Conservation (phyloP, 2,329 filamentous ascomycete species). For the Phoma sp. region DNA sequence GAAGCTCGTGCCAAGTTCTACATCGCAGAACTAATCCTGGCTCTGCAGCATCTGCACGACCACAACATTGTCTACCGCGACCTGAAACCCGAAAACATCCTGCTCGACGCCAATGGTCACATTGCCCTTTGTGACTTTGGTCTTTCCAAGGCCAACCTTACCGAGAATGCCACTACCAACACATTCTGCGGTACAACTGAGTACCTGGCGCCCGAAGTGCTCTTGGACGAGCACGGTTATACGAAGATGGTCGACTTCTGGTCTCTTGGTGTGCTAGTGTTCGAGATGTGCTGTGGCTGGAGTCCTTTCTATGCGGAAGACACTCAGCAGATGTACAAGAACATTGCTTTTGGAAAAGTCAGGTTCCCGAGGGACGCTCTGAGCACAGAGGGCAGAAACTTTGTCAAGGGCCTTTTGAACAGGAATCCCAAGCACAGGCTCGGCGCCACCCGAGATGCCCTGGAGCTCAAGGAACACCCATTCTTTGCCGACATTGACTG, state of each 20-base stretch:
- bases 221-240: conserved; percentile 95
- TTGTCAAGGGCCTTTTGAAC: conserved; percentile 96
- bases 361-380: conserved; percentile 94
- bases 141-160: conserved; percentile 94
- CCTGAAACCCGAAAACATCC: conserved; percentile 95
- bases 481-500: conserved; percentile 97
- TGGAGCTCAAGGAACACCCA: conserved; percentile 90
- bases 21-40: conserved; percentile 95
- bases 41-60: conserved; percentile 91
- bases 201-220: conserved; percentile 92
- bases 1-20: conserved; percentile 98
- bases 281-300: conserved; percentile 99
- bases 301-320: conserved; percentile 99
- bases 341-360: conserved; percentile 98
- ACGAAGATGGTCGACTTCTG: conserved; percentile 99
- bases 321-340: conserved; percentile 99
- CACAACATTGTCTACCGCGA: conserved; percentile 99
- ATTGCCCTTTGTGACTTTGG: conserved; percentile 98
- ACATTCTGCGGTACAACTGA: conserved; percentile 99
- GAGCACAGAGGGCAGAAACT: conserved; percentile 93
- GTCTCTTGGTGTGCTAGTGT: conserved; percentile 96
- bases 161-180: conserved; percentile 97
- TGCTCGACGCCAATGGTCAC: conserved; percentile 95
- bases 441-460: conserved; percentile 87
- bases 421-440: conserved; percentile 95